These are phyloP conservation scores for Erodium maritimum DNA, from an alignment of 345 rosid species.

Conservation along the genomic window DNA sequence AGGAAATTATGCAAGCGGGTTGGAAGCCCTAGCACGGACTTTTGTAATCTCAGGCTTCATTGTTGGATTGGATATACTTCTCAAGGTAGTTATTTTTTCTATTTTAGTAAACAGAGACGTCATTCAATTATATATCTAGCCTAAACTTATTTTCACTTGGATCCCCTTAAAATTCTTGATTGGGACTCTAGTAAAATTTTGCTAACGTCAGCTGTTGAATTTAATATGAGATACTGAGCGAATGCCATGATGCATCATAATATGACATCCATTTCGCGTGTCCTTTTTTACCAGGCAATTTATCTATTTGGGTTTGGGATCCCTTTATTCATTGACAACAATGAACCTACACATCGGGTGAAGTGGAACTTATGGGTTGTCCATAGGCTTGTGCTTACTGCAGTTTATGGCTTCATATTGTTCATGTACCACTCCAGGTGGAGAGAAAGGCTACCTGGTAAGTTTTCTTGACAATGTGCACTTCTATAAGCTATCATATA, in stretches of 20 bases:
- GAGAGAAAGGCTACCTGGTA: conserved; percentile 86
- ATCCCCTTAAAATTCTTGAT: not conserved
- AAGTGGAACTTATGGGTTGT: conserved; percentile 83
- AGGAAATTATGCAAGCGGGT: conserved; percentile 76
- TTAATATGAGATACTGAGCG: too few relatives aligned
- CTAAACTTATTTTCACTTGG: too few relatives aligned
- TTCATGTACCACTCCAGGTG: conserved; percentile 72
- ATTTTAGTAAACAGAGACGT: not conserved
- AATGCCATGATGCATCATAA: too few relatives aligned
- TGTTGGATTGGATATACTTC: conserved; percentile 66
- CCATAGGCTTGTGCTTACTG: conserved; percentile 70
- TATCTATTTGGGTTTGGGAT: conserved; percentile 67
- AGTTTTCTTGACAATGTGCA: conserved; percentile 4
- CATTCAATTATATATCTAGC: not conserved
- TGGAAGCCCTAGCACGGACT: conserved; percentile 62
- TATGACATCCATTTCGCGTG: too few relatives aligned
- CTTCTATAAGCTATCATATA: not conserved
- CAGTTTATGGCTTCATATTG: conserved; percentile 53
- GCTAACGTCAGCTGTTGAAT: too few relatives aligned
- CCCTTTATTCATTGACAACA: conserved; percentile 59
- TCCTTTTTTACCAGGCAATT: conserved; percentile 36
- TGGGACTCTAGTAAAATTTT: too few relatives aligned
- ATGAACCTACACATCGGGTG: conserved; percentile 30
- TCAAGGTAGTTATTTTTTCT: conserved; percentile 43
- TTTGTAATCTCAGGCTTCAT: conserved; percentile 64